These are phyloP conservation scores for Eucalyptus curtisii DNA, from an alignment of 345 rosid species.

Conservation along the genomic window DNA sequence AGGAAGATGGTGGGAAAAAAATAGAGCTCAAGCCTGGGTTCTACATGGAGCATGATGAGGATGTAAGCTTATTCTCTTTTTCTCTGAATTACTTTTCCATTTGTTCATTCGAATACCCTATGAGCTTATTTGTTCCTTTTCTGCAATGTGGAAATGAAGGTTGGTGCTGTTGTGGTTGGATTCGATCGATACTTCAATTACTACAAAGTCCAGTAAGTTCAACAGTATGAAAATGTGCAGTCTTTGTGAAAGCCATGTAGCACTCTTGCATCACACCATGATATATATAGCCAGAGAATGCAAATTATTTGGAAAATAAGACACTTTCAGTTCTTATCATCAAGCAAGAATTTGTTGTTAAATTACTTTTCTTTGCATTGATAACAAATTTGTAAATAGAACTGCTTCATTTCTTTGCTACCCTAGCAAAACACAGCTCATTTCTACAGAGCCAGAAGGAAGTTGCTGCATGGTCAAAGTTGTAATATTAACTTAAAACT, in stretches of 20 bases:
- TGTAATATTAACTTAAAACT: not conserved
- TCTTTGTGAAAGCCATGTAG: not conserved
- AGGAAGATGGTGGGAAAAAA: constrained; percentile 74
- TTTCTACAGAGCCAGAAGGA: not conserved
- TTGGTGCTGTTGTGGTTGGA: constrained; percentile 97
- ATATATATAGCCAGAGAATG: not conserved
- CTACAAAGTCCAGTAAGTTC: constrained; percentile 80
- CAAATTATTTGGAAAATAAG: not conserved
- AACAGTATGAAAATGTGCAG: not conserved
- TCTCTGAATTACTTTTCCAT: not conserved
- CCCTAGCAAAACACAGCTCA: not conserved
- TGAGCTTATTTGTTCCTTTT: not conserved
- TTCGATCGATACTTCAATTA: constrained; percentile 81
- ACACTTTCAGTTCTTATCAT: not conserved
- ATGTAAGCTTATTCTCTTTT: constrained; percentile 24
- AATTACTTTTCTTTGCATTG: not conserved
- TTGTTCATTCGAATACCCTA: not conserved
- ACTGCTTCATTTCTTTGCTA: not conserved
- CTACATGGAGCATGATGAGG: constrained; percentile 77
- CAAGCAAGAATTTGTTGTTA: not conserved
- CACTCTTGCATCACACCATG: not conserved
- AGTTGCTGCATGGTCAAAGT: not conserved
- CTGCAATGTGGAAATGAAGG: constrained; percentile 19
- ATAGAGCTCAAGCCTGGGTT: constrained; percentile 73
- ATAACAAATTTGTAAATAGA: not conserved